Percentiles rank a stretch among this genome's conserved stretches.
Evolutionary conservation across 306 rosid species (phyloP).

Genomic region (Pterocarpus macrocarpus): DNA sequence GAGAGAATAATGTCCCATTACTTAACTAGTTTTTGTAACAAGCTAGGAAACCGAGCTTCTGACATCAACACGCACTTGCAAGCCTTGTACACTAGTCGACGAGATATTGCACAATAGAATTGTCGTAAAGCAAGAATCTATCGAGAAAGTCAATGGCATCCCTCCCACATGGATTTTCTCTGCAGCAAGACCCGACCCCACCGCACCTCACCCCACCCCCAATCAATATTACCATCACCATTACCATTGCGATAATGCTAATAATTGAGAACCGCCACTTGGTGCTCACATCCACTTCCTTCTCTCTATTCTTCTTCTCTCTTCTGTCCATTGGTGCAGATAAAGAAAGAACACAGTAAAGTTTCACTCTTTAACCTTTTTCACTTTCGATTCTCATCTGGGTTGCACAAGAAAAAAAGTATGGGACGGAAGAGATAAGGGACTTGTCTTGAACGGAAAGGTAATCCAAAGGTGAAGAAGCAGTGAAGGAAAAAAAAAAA

Average conservation of each 20-base stretch:
- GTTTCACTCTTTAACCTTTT: neutral
- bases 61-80: neutral
- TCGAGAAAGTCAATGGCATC: slow-evolving; percentile 40
- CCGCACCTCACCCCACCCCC: neutral
- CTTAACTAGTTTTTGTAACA: neutral
- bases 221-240: neutral
- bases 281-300: slow-evolving; percentile 9
- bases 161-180: slow-evolving; percentile 25
- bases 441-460: slow-evolving; percentile 20
- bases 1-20: neutral
- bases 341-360: neutral
- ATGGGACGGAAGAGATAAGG: neutral
- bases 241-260: neutral
- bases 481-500: too few species aligned
- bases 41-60: neutral
- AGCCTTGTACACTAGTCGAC: neutral
- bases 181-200: neutral
- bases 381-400: slow-evolving; percentile 21
- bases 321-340: neutral
- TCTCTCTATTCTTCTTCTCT: slow-evolving; percentile 30
- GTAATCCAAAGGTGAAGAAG: neutral
- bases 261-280: slow-evolving; percentile 42
- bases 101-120: neutral
- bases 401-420: neutral
- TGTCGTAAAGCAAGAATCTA: neutral